Evolutionary conservation across 768 basidiomycete genomes (phyloP).

Genomic region (Tricholoma hemisulphureum): DNA sequence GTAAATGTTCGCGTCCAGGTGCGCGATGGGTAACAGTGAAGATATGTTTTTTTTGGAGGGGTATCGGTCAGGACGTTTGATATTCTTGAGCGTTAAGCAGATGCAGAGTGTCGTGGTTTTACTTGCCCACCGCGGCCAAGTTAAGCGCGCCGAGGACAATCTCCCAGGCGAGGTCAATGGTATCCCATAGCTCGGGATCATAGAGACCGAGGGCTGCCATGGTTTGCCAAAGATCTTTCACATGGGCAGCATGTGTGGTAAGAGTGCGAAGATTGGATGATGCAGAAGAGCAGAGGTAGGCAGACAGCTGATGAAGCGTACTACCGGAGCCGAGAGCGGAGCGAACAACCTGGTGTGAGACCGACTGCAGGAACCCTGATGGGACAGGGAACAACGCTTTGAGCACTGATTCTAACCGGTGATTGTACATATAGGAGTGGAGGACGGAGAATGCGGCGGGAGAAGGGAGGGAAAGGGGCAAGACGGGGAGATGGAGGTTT

Average conservation of each 20-base stretch:
- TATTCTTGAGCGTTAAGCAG: not conserved
- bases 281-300: conserved; percentile 49
- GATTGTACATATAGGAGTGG: conserved; percentile 70
- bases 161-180: conserved; percentile 73
- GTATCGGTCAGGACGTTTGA: not conserved
- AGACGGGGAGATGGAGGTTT: conserved; percentile 56
- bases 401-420: conserved; percentile 58
- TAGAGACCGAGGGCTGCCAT: conserved; percentile 70
- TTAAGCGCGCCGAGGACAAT: conserved; percentile 60
- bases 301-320: conserved; percentile 54
- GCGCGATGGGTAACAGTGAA: conserved; percentile 1
- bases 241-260: conserved; percentile 58
- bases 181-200: conserved; percentile 74
- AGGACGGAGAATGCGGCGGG: conserved; percentile 66
- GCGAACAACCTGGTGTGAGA: conserved; percentile 44
- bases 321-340: conserved; percentile 46
- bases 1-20: conserved; percentile 10
- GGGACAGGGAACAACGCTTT: conserved; percentile 62
- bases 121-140: conserved; percentile 41
- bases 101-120: conserved; percentile 10
- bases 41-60: not conserved
- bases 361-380: conserved; percentile 39
- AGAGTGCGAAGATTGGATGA: conserved; percentile 43
- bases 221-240: conserved; percentile 81
- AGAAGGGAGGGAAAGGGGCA: conserved; percentile 69